A percentile compares a stretch with the other conserved stretches of the same genome.
Conservation (phyloP, 2,329 filamentous ascomycete species). For the Diplocarpon rosae region DNA sequence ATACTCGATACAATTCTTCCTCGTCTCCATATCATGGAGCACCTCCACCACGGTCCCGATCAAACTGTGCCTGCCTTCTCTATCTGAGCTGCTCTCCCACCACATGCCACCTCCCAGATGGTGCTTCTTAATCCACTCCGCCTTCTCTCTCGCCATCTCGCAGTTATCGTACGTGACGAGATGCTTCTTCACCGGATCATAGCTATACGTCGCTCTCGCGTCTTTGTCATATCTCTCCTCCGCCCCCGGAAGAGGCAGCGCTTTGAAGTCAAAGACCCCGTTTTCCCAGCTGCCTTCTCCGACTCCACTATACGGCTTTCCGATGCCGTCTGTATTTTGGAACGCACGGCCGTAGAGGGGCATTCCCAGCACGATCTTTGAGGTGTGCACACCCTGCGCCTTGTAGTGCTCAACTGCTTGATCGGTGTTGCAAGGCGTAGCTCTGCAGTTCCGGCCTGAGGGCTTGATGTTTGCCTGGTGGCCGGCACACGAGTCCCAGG, state of each 20-base stretch:
- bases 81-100: slow-evolving; percentile 73
- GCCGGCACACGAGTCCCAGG: slow-evolving; percentile 61
- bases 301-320: slow-evolving; percentile 56
- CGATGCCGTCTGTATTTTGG: slow-evolving; percentile 63
- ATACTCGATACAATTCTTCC: slow-evolving; percentile 50
- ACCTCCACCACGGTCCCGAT: slow-evolving; percentile 52
- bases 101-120: slow-evolving; percentile 87
- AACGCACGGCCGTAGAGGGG: slow-evolving; percentile 87
- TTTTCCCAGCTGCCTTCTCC: slow-evolving; percentile 76
- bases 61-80: slow-evolving; percentile 52
- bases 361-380: slow-evolving; percentile 83
- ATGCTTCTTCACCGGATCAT: slow-evolving; percentile 47
- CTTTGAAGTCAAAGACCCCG: slow-evolving; percentile 84
- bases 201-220: slow-evolving; percentile 66
- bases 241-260: slow-evolving; percentile 58
- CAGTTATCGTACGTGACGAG: slow-evolving; percentile 73
- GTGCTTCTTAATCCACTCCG: slow-evolving; percentile 53
- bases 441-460: slow-evolving; percentile 41
- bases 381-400: slow-evolving; percentile 46
- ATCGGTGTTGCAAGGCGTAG: slow-evolving; percentile 70
- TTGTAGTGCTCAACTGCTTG: slow-evolving; percentile 63
- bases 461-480: slow-evolving; percentile 74
- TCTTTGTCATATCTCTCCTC: slow-evolving; percentile 52
- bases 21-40: slow-evolving; percentile 43
- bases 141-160: slow-evolving; percentile 56